phyloP scores from a whole-genome alignment of 257 asterid species.

The Coffea canephora region DNA sequence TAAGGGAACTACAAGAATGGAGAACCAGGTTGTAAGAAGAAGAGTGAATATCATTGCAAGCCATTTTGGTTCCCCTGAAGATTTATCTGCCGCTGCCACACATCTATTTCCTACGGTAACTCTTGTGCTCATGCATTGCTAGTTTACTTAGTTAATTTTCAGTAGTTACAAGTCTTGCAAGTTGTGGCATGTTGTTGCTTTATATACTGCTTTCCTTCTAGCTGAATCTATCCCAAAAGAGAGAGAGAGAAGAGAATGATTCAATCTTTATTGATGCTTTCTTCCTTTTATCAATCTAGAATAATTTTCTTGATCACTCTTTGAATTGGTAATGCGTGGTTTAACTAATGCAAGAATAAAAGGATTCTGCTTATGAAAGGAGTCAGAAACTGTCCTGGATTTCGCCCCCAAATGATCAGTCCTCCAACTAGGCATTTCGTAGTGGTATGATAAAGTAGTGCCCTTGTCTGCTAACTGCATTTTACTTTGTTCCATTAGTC shows the following conservation, averaged over 20 bases:
- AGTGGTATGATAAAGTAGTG: not conserved
- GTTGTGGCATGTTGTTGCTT: not conserved
- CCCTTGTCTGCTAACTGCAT: not conserved
- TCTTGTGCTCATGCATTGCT: not conserved
- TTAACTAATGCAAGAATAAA: not conserved
- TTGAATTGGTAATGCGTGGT: not conserved
- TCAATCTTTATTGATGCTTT: not conserved
- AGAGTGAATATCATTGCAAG: constrained; percentile 57
- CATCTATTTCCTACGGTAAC: constrained; percentile 76
- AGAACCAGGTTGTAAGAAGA: constrained; percentile 52
- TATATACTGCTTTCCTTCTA: not conserved
- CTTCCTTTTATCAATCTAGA: not conserved
- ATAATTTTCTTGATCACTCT: not conserved
- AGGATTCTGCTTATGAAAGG: not conserved
- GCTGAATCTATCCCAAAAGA: not conserved
- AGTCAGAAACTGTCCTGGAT: not conserved
- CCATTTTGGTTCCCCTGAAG: constrained; percentile 57
- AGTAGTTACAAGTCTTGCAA: not conserved
- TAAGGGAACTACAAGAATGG: constrained; percentile 40
- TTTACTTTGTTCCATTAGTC: not conserved
- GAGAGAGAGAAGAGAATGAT: not conserved
- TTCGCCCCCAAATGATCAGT: not conserved
- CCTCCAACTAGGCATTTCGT: too few relatives aligned
- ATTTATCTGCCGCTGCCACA: constrained; percentile 62
- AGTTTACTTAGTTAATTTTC: not conserved